Percentiles rank a stretch among this genome's conserved stretches.
These are phyloP conservation scores for Fagus sylvatica DNA, from an alignment of 306 rosid genomes.

Conservation along the genomic window DNA sequence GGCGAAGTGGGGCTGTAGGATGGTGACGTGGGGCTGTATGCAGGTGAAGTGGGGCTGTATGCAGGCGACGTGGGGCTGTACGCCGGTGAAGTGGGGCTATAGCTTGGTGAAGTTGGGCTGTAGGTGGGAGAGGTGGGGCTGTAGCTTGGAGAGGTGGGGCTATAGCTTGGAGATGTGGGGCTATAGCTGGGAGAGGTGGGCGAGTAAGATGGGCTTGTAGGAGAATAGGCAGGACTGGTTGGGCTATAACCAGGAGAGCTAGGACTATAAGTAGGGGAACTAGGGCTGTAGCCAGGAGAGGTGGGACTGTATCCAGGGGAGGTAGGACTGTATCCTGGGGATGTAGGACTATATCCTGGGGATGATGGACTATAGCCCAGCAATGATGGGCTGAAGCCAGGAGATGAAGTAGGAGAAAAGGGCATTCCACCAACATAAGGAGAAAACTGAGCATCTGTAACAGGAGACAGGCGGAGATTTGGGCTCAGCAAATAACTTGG, in stretches of 20 bases:
- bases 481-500: conserved; percentile 93
- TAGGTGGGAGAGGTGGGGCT: conserved; percentile 67
- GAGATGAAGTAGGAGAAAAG: conserved; percentile 90
- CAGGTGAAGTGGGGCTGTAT: conserved; percentile 82
- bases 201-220: conserved; percentile 89
- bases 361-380: conserved; percentile 97
- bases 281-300: conserved; percentile 92
- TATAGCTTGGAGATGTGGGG: conserved; percentile 81
- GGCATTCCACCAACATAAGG: conserved; percentile 98
- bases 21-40: conserved; percentile 76
- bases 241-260: conserved; percentile 97
- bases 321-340: conserved; percentile 96
- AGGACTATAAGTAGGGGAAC: conserved; percentile 95
- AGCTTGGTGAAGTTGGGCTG: conserved; percentile 73
- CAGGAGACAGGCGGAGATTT: conserved; percentile 83
- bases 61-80: conserved; percentile 88
- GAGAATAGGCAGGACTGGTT: conserved; percentile 96
- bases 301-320: conserved; percentile 96
- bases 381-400: conserved; percentile 95
- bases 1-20: conserved; percentile 68
- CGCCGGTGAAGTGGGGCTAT: conserved; percentile 76
- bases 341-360: conserved; percentile 91
- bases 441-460: conserved; percentile 90
- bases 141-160: conserved; percentile 86
- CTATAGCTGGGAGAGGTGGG: conserved; percentile 89